Evolutionary conservation across 179 eudicot genomes (phyloP).

Genomic region (Vitellaria paradoxa): DNA sequence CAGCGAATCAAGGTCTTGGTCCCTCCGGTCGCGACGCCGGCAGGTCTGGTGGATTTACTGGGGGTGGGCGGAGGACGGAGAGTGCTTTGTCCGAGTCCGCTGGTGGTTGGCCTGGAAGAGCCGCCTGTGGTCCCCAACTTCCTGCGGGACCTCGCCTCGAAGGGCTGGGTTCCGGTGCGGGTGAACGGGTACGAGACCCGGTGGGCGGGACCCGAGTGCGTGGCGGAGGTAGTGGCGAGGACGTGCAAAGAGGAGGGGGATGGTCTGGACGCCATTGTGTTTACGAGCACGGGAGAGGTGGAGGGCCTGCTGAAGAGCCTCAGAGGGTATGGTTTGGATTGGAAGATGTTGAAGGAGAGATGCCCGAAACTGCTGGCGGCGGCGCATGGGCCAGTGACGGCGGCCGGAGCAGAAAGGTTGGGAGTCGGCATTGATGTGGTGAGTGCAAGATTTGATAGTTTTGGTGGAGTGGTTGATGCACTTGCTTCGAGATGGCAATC

Average conservation of each 20-base stretch:
- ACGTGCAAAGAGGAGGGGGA: conserved; percentile 12
- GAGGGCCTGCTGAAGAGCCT: conserved; percentile 79
- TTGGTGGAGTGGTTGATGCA: conserved; percentile 68
- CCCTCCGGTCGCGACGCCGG: conserved; percentile 57
- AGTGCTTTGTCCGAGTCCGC: conserved; percentile 71
- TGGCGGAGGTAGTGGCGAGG: conserved; percentile 27
- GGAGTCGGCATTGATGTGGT: conserved; percentile 78
- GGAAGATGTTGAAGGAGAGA: conserved; percentile 50
- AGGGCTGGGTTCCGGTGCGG: conserved; percentile 60
- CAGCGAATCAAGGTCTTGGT: conserved; percentile 43
- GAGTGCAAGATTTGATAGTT: conserved; percentile 59
- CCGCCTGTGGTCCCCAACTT: conserved; percentile 69
- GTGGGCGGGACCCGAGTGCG: conserved; percentile 67
- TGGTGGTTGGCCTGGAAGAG: conserved; percentile 58
- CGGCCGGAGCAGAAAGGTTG: conserved; percentile 71
- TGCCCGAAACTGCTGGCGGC: conserved; percentile 64
- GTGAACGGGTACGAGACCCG: conserved; percentile 63
- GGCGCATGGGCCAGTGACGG: conserved; percentile 89
- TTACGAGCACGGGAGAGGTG: conserved; percentile 85
- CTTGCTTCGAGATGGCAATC: conserved; percentile 32
- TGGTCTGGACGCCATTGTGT: conserved; percentile 58
- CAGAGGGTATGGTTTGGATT: conserved; percentile 51
- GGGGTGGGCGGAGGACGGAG: conserved; percentile 54
- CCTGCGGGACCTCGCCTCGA: conserved; percentile 30
- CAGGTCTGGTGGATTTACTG: conserved; percentile 51